Percentiles rank a stretch among this genome's conserved stretches.
Conservation (phyloP, 1,139 yeast species). For the Yamadazyma triangularis region DNA sequence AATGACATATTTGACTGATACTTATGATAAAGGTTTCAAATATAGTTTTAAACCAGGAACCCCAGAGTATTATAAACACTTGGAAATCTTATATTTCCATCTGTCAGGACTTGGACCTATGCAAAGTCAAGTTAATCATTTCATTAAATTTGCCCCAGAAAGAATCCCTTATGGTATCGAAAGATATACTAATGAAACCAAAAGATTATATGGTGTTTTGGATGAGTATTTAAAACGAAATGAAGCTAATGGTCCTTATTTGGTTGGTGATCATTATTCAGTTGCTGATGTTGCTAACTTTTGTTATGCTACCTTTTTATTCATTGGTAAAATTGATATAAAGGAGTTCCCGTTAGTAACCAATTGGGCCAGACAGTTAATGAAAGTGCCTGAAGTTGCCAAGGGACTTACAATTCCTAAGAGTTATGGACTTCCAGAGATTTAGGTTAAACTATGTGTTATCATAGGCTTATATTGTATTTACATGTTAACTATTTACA, state of each 20-base stretch:
- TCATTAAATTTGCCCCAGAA: slow-evolving; percentile 38
- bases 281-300: slow-evolving; percentile 48
- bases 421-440: too few relatives aligned
- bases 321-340: slow-evolving; percentile 27
- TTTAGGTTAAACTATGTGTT: too few relatives aligned
- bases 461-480: too few relatives aligned
- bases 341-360: slow-evolving; percentile 39
- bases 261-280: slow-evolving; percentile 54
- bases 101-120: slow-evolving; percentile 59
- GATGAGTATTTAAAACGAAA: slow-evolving; percentile 41
- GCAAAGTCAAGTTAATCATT: slow-evolving; percentile 56
- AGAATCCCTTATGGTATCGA: slow-evolving; percentile 49
- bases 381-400: slow-evolving; percentile 31
- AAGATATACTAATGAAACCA: slow-evolving; percentile 47
- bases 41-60: slow-evolving; percentile 43
- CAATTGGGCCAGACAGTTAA: slow-evolving; percentile 42
- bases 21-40: slow-evolving; percentile 50
- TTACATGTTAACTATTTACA: too few relatives aligned
- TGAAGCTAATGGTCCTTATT: slow-evolving; percentile 39
- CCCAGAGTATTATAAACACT: slow-evolving; percentile 43
- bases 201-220: slow-evolving; percentile 49
- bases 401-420: slow-evolving; percentile 21
- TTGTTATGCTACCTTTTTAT: slow-evolving; percentile 28
- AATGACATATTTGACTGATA: slow-evolving; percentile 50
- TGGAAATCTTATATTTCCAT: slow-evolving; percentile 53